Evolutionary conservation across 2,329 filamentous ascomycete genomes (phyloP).

Genomic region (Pestalotiopsis sp.): DNA sequence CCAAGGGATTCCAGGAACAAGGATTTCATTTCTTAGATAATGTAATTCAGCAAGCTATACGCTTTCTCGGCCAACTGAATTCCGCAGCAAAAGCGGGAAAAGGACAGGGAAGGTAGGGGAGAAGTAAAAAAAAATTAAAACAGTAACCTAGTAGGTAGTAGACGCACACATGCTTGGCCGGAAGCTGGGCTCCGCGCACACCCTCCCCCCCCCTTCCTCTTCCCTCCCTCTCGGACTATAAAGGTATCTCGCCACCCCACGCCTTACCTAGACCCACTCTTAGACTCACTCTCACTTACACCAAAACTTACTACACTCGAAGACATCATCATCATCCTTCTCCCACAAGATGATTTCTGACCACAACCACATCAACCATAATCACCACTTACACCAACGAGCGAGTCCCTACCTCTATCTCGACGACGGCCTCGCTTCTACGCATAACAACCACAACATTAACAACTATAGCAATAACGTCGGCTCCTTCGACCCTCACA

Average conservation of each 20-base stretch:
- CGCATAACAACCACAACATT: constrained; percentile 13
- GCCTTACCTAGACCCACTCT: neutral
- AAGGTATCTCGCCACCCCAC: constrained; percentile 11
- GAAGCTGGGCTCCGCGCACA: neutral
- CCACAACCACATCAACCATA: constrained; percentile 19
- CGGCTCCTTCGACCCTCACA: constrained; percentile 14
- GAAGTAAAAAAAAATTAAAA: no score
- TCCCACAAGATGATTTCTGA: constrained; percentile 32
- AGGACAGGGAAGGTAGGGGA: no score
- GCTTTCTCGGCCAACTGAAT: no score
- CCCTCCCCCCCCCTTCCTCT: constrained; percentile 12
- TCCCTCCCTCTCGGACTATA: constrained; percentile 2
- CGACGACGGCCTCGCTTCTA: neutral
- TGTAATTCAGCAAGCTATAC: no score
- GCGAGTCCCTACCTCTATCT: neutral
- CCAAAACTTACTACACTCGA: neutral
- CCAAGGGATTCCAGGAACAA: constrained; percentile 5
- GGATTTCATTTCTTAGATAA: neutral
- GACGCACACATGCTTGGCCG: neutral
- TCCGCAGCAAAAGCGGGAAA: no score
- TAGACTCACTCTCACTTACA: neutral
- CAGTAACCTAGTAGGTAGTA: neutral
- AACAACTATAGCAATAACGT: constrained; percentile 19
- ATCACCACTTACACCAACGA: constrained; percentile 16
- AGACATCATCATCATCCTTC: neutral